Conservation (phyloP, 345 rosid genomes). For the Murraya koenigii region DNA sequence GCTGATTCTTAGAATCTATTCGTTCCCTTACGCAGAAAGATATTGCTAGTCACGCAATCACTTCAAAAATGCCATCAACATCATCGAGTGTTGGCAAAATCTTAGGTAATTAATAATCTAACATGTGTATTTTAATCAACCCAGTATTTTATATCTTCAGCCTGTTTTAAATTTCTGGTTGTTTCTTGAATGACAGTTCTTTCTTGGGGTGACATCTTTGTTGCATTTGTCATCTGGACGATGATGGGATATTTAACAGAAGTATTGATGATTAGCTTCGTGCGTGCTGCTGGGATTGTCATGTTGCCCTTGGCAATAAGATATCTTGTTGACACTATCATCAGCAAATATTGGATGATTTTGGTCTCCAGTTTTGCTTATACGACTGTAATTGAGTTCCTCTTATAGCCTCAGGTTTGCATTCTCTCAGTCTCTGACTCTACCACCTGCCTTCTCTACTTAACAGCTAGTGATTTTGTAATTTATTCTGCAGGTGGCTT, state of each 20-base stretch:
- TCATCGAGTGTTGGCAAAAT: not conserved
- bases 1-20: no score
- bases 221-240: slow-evolving; percentile 8
- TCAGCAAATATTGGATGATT: slow-evolving; percentile 19
- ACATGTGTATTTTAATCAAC: not conserved
- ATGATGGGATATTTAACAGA: slow-evolving; percentile 22
- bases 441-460: no score
- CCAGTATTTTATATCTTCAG: not conserved
- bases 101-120: not conserved
- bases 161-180: not conserved
- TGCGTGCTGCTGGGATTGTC: slow-evolving; percentile 16
- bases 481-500: slow-evolving; percentile 18
- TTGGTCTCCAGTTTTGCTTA: slow-evolving; percentile 10
- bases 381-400: slow-evolving; percentile 2
- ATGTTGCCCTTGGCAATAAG: slow-evolving; percentile 6
- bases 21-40: no score
- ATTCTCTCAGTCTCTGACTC: slow-evolving; percentile 22
- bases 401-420: slow-evolving; percentile 21
- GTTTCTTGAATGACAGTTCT: not conserved
- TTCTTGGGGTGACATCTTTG: slow-evolving; percentile 5
- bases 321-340: slow-evolving; percentile 6
- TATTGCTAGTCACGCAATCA: not conserved
- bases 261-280: slow-evolving; percentile 21
- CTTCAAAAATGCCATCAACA: not conserved
- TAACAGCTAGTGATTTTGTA: no score